Conservation (phyloP, 1,284 basidiomycete species). For the Afroboletus lepidellus region DNA sequence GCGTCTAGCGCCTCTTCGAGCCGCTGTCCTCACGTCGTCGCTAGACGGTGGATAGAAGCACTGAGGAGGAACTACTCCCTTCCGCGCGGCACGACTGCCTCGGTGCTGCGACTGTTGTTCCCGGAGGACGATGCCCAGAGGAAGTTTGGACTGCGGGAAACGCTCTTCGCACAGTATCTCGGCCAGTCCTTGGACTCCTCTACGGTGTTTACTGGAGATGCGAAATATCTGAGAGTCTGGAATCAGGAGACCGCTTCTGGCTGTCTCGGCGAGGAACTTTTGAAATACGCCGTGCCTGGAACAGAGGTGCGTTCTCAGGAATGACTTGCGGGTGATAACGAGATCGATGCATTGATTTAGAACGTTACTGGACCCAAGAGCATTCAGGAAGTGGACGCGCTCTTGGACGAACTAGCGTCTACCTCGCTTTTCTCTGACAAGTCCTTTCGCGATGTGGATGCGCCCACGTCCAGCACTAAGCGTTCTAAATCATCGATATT, state of each 20-base stretch:
- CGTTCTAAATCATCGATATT: conserved; percentile 45
- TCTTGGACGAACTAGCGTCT: conserved; percentile 74
- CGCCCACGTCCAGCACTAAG: conserved; percentile 23
- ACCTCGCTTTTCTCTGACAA: conserved; percentile 58
- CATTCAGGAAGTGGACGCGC: conserved; percentile 53
- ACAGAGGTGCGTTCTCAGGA: conserved; percentile 17
- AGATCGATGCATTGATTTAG: conserved; percentile 16
- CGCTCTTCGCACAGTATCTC: conserved; percentile 55
- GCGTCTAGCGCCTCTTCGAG: conserved; percentile 19
- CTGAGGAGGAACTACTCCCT: conserved; percentile 45
- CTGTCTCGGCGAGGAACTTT: conserved; percentile 70
- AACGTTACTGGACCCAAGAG: conserved; percentile 37
- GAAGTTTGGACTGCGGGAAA: conserved; percentile 75
- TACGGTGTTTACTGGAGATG: conserved; percentile 22
- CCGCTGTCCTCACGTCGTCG: conserved; percentile 40
- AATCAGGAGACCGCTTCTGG: conserved; percentile 49
- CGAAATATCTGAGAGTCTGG: conserved; percentile 48
- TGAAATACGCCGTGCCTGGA: conserved; percentile 32
- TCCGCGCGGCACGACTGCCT: conserved; percentile 48
- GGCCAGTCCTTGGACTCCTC: conserved; percentile 50
- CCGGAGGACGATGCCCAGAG: conserved; percentile 73
- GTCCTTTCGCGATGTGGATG: conserved; percentile 30
- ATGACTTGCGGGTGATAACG: background rate
- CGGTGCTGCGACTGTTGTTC: conserved; percentile 74
- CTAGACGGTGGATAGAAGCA: conserved; percentile 47